Evolutionary conservation across 106 monocot species (phyloP), one percentile per base, ranked within the genome.

Genomic region (Gastrodia elata): DNA sequence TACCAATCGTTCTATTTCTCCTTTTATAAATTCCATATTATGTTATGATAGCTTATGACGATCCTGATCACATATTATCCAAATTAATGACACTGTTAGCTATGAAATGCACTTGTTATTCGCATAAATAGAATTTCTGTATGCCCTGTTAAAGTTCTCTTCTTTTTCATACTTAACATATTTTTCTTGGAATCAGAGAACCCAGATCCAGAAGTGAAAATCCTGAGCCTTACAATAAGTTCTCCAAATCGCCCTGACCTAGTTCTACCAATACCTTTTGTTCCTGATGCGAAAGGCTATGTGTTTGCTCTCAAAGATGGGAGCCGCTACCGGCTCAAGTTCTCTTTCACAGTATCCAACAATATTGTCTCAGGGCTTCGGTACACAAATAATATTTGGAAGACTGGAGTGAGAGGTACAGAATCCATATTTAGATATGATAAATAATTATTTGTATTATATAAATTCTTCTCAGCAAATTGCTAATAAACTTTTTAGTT

Each of bases 351-450:
- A 1, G 91, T 91, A 39, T 77, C 81, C 71, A 88, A 88, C 75
- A 88, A 88, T 73, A 85, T 91, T 16, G 91, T 91, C 16, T 83
- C 83, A 1, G 91, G 91, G 15, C 83, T 91, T 14, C 74, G 77
- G 28, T 91, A 91, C 75, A 86, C 83, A 14, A 91, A 84, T 70
- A 91, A 88, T 6, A 88, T 91, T 2, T 88, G 91, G 91, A 91
- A 91, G 77, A 91, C 83, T 69, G 85, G 88, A 25, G 61, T 91
- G n/a, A 82, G 79, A 91, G 88, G 91, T 91, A 78, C 0, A 57
- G 56, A 44, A 44, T n/a, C n/a, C n/a, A n/a, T n/a, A n/a, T n/a
- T n/a, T n/a, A n/a, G 15, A 65, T 13, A 65, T 8, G 33, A 11
- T 32, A 24, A 32, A 64, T 0, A 20, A 9, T 33, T 35, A 6